Evolutionary conservation across 225 moss, liverwort and hornwort species (phyloP).

Genomic region (Physcomitrium patens): DNA sequence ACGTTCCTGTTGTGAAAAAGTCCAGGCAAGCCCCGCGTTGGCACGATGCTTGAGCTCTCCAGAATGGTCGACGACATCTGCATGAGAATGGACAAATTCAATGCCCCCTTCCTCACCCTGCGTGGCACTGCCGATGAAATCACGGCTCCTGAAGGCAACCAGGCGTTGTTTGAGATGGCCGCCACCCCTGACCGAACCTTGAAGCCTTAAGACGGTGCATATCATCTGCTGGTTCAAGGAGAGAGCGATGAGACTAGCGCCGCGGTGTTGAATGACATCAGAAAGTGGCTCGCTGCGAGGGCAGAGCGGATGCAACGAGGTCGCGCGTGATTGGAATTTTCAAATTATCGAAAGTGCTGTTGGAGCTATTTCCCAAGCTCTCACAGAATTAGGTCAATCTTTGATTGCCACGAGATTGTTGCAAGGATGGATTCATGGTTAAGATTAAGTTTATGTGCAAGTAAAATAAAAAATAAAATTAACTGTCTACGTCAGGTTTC

Average conservation of each 20-base stretch:
- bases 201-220: slow-evolving; percentile 62
- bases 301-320: slow-evolving; percentile 37
- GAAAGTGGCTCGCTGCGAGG: slow-evolving; percentile 66
- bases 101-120: slow-evolving; percentile 56
- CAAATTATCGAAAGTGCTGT: not conserved
- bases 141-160: slow-evolving; percentile 53
- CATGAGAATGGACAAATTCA: slow-evolving; percentile 47
- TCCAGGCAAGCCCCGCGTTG: slow-evolving; percentile 60
- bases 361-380: not conserved
- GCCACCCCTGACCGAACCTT: slow-evolving; percentile 51
- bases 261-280: slow-evolving; percentile 56
- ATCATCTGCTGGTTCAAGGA: slow-evolving; percentile 70
- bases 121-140: slow-evolving; percentile 65
- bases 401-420: too few relatives aligned
- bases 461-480: too few relatives aligned
- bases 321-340: not conserved
- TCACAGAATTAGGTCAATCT: too few relatives aligned
- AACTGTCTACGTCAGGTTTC: too few relatives aligned
- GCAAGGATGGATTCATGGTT: too few relatives aligned
- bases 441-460: too few relatives aligned
- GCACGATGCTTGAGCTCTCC: slow-evolving; percentile 66
- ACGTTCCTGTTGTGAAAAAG: not conserved
- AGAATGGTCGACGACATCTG: slow-evolving; percentile 50
- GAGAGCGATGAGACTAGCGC: slow-evolving; percentile 50
- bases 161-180: slow-evolving; percentile 49